Base-by-base conservation (phyloP, 169 alveolate genomes). In the Eimeria falciformis region DNA sequence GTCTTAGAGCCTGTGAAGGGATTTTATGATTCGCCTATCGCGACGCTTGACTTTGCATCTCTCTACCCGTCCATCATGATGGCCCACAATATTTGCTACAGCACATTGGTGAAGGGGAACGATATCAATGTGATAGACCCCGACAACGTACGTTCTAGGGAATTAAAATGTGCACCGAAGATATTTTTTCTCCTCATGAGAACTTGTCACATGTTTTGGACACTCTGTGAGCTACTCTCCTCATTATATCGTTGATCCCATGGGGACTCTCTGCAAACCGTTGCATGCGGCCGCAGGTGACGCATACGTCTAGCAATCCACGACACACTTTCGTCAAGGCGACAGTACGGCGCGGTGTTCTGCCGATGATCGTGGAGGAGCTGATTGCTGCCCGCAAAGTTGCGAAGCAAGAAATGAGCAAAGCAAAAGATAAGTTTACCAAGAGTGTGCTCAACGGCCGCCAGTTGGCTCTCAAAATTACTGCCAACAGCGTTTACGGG, bases 401-500 rank as follows among this genome's bases (percentile, higher is more conserved):
- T 23, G 94, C 94, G 45, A 83, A 84, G 92, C 98, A 98, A 94
- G 96, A 96, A 75, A 99, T 99, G 62, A 98, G 98, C 95, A 92
- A 95, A 66, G 98, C 98, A 91, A 96, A 98, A 94, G 99, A 98
- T 89, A 99, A 99, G 23, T 95, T 97, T 79, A 96, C 96, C 62
- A 96, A 96, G 65, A 98, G 97, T 66, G 99, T 99, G n/a, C 98
- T 98, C 62, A 99, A 99, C 93, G 99, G 99, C 18, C 96, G 99
- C 71, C 98, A 98, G 95, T 96, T 98, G 68, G 99, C 99, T 29
- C 96, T 99, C 73, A 99, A 99, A 95, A 97, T 98, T 79, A 97
- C 99, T 14, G 99, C 99, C 43, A 99, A 99, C 96, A 98, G 99
- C 27, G 99, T 99, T 33, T 99, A 99, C 96, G 99, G 99, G 9